A percentile compares a stretch with the other conserved stretches of the same genome.
These are phyloP conservation scores for Tolypocladium ophioglossoides DNA, from an alignment of 2,329 filamentous ascomycete species.

Conservation along the genomic window DNA sequence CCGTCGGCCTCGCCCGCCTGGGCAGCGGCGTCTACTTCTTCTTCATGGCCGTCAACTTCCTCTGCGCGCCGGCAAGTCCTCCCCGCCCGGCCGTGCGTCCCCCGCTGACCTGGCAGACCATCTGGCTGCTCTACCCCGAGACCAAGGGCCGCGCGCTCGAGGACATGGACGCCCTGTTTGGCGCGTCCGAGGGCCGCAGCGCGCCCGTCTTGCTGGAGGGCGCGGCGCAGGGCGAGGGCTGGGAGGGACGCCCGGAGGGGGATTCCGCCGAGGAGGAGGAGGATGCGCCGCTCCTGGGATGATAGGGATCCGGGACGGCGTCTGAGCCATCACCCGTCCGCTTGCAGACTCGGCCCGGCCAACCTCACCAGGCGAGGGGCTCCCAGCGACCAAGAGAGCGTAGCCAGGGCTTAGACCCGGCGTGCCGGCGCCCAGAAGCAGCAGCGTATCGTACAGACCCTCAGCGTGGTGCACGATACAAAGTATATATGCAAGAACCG, in stretches of 20 bases:
- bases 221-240: not conserved
- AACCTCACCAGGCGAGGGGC: too few relatives aligned
- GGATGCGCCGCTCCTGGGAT: constrained; percentile 3
- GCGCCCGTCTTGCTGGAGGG: not conserved
- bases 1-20: constrained; percentile 37
- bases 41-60: constrained; percentile 30
- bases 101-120: too few relatives aligned
- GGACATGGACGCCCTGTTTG: constrained; percentile 34
- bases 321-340: not conserved
- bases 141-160: constrained; percentile 31
- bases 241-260: not conserved
- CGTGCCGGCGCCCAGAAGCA: too few relatives aligned
- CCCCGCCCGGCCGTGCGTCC: too few relatives aligned
- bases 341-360: too few relatives aligned
- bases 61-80: constrained; percentile 6
- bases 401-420: too few relatives aligned
- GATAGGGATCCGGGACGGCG: not conserved
- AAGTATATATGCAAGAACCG: too few relatives aligned
- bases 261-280: not conserved
- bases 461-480: too few relatives aligned
- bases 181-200: constrained; percentile 2
- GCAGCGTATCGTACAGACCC: too few relatives aligned
- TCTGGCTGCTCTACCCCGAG: constrained; percentile 33
- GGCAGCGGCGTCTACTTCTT: constrained; percentile 46
- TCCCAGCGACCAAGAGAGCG: too few relatives aligned